Evolutionary conservation across 208 protist genomes (phyloP).

Genomic region (Crithidia acanthocephali): DNA sequence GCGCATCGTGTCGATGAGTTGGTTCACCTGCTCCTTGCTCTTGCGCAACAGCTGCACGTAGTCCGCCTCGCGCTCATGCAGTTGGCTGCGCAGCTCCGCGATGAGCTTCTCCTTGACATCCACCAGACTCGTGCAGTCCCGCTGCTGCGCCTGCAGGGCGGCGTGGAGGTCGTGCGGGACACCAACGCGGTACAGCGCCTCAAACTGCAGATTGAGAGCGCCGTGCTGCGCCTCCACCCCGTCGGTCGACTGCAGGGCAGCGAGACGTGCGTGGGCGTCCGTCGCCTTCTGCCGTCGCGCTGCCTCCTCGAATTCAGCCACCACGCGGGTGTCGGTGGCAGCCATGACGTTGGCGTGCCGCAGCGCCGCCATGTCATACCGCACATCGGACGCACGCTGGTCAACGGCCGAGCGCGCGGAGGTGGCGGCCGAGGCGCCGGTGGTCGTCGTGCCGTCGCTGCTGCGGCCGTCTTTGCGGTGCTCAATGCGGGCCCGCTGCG

Average conservation of each 20-base stretch:
- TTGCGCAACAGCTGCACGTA: conserved; percentile 89
- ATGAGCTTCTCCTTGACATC: conserved; percentile 90
- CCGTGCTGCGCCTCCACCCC: conserved; percentile 63
- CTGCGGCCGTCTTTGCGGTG: conserved; percentile 12
- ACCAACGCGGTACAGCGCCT: conserved; percentile 82
- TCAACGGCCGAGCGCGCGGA: conserved; percentile 35
- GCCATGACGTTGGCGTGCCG: conserved; percentile 47
- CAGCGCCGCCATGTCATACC: conserved; percentile 48
- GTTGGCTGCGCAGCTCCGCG: conserved; percentile 67
- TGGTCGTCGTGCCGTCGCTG: conserved; percentile 10
- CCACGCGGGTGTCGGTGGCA: conserved; percentile 68
- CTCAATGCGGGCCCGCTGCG: conserved; percentile 57
- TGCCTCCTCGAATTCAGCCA: conserved; percentile 66
- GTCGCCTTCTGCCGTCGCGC: conserved; percentile 64
- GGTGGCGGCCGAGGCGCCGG: background rate
- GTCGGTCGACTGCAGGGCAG: conserved; percentile 54
- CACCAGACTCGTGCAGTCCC: conserved; percentile 81
- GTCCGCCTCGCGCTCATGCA: conserved; percentile 92
- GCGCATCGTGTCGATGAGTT: conserved; percentile 87
- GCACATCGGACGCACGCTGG: conserved; percentile 47
- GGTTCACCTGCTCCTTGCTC: conserved; percentile 84
- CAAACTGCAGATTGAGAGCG: conserved; percentile 87
- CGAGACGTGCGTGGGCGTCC: conserved; percentile 41
- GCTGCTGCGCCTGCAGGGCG: conserved; percentile 76
- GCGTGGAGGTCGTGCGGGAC: conserved; percentile 87